Evolutionary conservation across 2,329 filamentous ascomycete species (phyloP), one percentile per base, ranked within the genome.

Genomic region (Emmonsiellopsis sp.): DNA sequence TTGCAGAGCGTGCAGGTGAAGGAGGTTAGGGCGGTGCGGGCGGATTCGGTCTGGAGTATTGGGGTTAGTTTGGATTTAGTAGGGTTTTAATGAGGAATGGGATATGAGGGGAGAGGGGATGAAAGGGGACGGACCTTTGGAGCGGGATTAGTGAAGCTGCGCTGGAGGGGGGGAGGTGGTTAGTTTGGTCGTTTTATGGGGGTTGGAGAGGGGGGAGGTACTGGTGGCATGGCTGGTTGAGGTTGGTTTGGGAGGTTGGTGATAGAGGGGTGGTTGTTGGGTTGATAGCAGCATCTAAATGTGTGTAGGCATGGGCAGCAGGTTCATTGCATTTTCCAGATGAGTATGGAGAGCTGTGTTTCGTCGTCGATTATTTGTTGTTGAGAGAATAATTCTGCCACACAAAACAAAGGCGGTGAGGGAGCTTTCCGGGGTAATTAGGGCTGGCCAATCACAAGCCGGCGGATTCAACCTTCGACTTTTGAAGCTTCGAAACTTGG

Each of bases 1-100:
- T 86, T 84, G 75, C 93, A 97, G 52, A 97, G 81, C 42, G 84
- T 81, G 75, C 83, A 94, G 73, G 87, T 90, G 73, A 94, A 93
- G 36, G 87, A 83, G 64, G 84, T 86, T 48, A 88, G 77, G 13
- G 88, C 87, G 63, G 88, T 86, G 57, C 87, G 84, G 7, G 88
- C 88, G 53, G 74, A 79, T 57, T 81, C 78, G 34, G 79, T 83
- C 64, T 78, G 56, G 55, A 46, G 34, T 14, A 17, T 2, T 2
- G 17, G 31, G 39, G 21, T 13, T 39, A 42, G 21, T 13, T 39
- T 6, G 17, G 51, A 21, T 21, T 13, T 27, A 21, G n/a, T 42
- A 32, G 33, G 45, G 36, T 14, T 44, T 46, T 21, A 21, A 46
- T 40, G 42, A 32, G 6, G 13, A 17, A 17, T 17, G 17, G 17